Conservation (phyloP, 176 grass and related monocot genomes). For the Poa pratensis region DNA sequence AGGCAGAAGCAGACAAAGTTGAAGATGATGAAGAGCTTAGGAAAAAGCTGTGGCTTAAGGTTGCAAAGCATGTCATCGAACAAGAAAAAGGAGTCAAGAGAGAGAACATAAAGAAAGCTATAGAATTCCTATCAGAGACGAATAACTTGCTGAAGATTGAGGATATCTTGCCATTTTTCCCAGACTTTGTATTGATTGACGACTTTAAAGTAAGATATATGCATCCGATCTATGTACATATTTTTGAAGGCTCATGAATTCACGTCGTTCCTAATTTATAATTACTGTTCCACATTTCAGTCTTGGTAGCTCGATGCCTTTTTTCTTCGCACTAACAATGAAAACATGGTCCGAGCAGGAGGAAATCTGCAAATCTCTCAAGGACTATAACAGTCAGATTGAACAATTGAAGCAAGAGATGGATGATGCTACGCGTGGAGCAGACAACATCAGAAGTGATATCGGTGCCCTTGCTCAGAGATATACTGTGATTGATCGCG, state of each 20-base stretch:
- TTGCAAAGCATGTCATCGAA: constrained; percentile 97
- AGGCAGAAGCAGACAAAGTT: constrained; percentile 98
- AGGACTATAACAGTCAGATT: constrained; percentile 97
- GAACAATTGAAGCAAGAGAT: constrained; percentile 94
- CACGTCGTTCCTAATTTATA: not conserved
- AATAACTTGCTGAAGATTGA: constrained; percentile 97
- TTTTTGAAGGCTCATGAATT: constrained; percentile 2
- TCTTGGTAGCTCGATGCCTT: not conserved
- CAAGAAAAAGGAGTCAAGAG: constrained; percentile 97
- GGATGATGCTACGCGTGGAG: constrained; percentile 94
- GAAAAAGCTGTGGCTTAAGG: constrained; percentile 98
- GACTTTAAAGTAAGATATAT: constrained; percentile 89
- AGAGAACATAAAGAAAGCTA: constrained; percentile 98
- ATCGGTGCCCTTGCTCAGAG: constrained; percentile 94
- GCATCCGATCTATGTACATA: constrained; percentile 15
- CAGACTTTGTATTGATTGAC: constrained; percentile 96
- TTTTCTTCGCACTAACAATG: constrained; percentile 30
- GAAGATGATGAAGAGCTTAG: constrained; percentile 98
- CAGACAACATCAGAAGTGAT: constrained; percentile 94
- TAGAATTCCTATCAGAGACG: constrained; percentile 93
- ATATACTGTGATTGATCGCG: constrained; percentile 85
- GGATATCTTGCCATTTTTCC: constrained; percentile 97
- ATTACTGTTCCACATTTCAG: constrained; percentile 20
- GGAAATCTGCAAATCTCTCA: constrained; percentile 95
- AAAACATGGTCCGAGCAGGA: constrained; percentile 54